Percentiles rank a stretch among this genome's conserved stretches.
These are phyloP conservation scores for Salix viminalis DNA, from an alignment of 345 rosid genomes.

Conservation along the genomic window DNA sequence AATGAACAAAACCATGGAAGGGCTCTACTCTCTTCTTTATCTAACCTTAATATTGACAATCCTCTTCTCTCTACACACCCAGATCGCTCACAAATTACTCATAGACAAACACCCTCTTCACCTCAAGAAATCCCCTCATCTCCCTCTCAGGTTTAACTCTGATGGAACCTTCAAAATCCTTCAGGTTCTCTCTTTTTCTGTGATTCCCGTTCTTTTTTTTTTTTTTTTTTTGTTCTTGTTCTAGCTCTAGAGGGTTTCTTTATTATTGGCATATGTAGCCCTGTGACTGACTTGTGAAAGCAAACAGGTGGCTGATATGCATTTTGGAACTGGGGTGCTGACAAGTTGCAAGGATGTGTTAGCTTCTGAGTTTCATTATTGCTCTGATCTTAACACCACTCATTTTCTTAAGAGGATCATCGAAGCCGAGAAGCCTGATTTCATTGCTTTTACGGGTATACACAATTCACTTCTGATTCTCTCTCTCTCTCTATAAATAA, in stretches of 20 bases:
- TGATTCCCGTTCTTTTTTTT: too few species aligned
- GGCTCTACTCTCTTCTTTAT: constrained; percentile 44
- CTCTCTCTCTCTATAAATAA: background rate
- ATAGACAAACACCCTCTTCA: constrained; percentile 39
- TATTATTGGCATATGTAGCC: background rate
- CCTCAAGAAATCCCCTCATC: constrained; percentile 50
- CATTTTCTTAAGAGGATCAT: constrained; percentile 64
- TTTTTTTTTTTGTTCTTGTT: too few species aligned
- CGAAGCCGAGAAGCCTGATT: constrained; percentile 70
- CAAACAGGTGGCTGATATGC: constrained; percentile 86
- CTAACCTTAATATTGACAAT: constrained; percentile 28
- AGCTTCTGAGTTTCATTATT: constrained; percentile 44
- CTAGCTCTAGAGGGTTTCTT: background rate
- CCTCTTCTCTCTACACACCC: constrained; percentile 44
- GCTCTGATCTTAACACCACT: constrained; percentile 88
- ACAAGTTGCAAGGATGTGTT: constrained; percentile 77
- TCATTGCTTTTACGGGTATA: constrained; percentile 77
- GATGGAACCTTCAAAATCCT: constrained; percentile 95
- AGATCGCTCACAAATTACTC: constrained; percentile 35
- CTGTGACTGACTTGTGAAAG: background rate
- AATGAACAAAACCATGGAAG: constrained; percentile 6
- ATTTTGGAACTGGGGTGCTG: constrained; percentile 63
- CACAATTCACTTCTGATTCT: background rate
- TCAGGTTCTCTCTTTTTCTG: constrained; percentile 42
- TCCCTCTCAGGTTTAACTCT: constrained; percentile 69